Evolutionary conservation across 1,139 yeast species (phyloP).

Genomic region (Candida sanyaensis): DNA sequence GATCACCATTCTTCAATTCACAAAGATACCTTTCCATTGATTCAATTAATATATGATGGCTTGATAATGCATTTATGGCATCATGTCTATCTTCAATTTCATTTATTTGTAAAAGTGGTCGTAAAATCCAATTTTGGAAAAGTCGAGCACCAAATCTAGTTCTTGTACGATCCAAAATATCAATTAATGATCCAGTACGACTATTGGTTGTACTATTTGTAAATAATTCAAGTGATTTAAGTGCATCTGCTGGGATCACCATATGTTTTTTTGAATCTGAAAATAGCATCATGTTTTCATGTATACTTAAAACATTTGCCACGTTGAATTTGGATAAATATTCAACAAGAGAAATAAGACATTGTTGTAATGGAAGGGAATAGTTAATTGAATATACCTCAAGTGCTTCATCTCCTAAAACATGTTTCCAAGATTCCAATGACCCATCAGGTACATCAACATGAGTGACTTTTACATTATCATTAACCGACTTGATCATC

Average conservation of each 20-base stretch:
- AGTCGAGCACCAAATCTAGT: slow-evolving; percentile 75
- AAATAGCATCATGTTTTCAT: slow-evolving; percentile 53
- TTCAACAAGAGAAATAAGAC: slow-evolving; percentile 48
- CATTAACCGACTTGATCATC: slow-evolving; percentile 18
- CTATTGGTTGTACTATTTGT: slow-evolving; percentile 58
- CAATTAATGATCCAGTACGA: slow-evolving; percentile 67
- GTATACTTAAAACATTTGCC: slow-evolving; percentile 53
- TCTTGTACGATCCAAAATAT: slow-evolving; percentile 79
- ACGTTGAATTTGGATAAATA: slow-evolving; percentile 68
- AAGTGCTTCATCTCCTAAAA: slow-evolving; percentile 14
- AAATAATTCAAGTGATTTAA: slow-evolving; percentile 74
- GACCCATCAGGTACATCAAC: slow-evolving; percentile 4
- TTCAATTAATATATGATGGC: slow-evolving; percentile 52
- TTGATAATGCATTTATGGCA: slow-evolving; percentile 64
- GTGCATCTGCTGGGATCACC: slow-evolving; percentile 68
- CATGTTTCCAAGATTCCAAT: neutral
- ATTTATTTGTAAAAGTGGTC: slow-evolving; percentile 60
- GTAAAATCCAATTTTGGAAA: slow-evolving; percentile 69
- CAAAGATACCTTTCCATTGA: slow-evolving; percentile 45
- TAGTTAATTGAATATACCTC: slow-evolving; percentile 29
- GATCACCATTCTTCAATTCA: slow-evolving; percentile 45
- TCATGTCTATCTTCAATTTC: slow-evolving; percentile 60
- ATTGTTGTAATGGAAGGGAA: slow-evolving; percentile 30
- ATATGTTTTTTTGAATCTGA: slow-evolving; percentile 50
- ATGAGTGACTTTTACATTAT: slow-evolving; percentile 16